Evolutionary conservation across 768 basidiomycete genomes (phyloP).

Genomic region (Leccinum imitatum): DNA sequence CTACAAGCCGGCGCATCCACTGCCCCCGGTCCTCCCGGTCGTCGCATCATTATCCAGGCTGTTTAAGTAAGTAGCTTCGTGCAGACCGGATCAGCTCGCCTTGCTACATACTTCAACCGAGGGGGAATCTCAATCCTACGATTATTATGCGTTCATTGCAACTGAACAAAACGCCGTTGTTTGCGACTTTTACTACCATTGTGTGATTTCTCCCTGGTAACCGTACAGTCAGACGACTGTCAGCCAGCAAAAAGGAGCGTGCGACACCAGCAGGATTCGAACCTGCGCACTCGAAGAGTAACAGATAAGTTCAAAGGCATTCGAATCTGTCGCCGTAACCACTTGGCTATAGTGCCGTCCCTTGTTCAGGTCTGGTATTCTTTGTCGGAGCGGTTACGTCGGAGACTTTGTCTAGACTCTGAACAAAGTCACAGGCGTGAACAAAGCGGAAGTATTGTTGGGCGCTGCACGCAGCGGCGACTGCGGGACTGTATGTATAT

Average conservation of each 20-base stretch:
- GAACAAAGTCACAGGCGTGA: too few relatives aligned
- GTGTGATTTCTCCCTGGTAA: not conserved
- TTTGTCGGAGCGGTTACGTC: not conserved
- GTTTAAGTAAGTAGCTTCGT: not conserved
- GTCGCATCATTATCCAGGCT: not conserved
- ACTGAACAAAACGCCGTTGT: too few relatives aligned
- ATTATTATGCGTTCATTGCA: not conserved
- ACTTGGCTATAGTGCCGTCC: conserved; percentile 63
- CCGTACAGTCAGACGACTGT: not conserved
- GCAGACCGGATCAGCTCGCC: not conserved
- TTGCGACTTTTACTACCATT: not conserved
- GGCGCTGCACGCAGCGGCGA: not conserved
- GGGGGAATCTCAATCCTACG: not conserved
- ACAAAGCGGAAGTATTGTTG: too few relatives aligned
- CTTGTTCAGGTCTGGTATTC: too few relatives aligned
- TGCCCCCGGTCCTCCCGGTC: not conserved
- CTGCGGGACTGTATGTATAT: not conserved
- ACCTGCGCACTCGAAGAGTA: conserved; percentile 69
- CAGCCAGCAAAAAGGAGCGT: conserved; percentile 9
- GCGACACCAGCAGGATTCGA: conserved; percentile 67
- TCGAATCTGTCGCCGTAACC: conserved; percentile 79
- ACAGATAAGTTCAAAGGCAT: conserved; percentile 43
- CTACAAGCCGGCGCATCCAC: not conserved
- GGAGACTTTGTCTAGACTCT: not conserved
- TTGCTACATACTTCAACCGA: not conserved